Conservation (phyloP, 2,329 filamentous ascomycete species). For the Beauveria brongniartii region DNA sequence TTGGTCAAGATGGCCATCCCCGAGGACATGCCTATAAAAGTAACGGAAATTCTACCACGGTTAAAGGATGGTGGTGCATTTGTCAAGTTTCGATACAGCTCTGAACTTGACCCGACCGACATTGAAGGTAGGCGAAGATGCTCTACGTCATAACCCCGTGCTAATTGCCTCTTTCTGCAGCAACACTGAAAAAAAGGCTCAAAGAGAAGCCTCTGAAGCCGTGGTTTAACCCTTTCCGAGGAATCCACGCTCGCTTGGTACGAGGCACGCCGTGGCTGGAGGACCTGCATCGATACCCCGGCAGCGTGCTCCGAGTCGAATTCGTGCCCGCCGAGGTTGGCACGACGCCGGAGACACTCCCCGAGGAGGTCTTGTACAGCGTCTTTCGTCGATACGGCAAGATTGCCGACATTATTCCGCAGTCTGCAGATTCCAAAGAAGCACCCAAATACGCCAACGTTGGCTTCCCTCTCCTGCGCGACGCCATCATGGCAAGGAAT, state of each 20-base stretch:
- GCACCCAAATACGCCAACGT: constrained; percentile 72
- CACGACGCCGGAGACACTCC: constrained; percentile 65
- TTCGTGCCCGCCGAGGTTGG: constrained; percentile 70
- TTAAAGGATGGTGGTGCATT: constrained; percentile 91
- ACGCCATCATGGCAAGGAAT: constrained; percentile 82
- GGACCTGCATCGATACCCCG: constrained; percentile 78
- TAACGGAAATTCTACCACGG: constrained; percentile 75
- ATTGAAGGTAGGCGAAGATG: constrained; percentile 31
- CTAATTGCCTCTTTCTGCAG: constrained; percentile 19
- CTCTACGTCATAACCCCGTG: not conserved
- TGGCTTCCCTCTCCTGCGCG: constrained; percentile 64
- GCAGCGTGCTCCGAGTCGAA: constrained; percentile 68
- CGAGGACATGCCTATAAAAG: constrained; percentile 51
- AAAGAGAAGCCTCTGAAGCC: constrained; percentile 66
- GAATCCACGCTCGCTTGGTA: constrained; percentile 65
- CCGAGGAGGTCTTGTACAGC: constrained; percentile 78
- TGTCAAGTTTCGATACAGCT: constrained; percentile 64
- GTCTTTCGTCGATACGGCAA: constrained; percentile 88
- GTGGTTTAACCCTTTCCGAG: constrained; percentile 79
- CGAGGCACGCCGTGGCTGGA: constrained; percentile 88
- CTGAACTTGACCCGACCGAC: constrained; percentile 29
- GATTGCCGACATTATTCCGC: constrained; percentile 73
- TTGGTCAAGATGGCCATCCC: constrained; percentile 57
- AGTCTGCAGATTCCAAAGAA: constrained; percentile 80
- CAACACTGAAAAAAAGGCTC: constrained; percentile 54